Evolutionary conservation across 2,329 filamentous ascomycete species (phyloP).

Genomic region (Thelonectria discophora): DNA sequence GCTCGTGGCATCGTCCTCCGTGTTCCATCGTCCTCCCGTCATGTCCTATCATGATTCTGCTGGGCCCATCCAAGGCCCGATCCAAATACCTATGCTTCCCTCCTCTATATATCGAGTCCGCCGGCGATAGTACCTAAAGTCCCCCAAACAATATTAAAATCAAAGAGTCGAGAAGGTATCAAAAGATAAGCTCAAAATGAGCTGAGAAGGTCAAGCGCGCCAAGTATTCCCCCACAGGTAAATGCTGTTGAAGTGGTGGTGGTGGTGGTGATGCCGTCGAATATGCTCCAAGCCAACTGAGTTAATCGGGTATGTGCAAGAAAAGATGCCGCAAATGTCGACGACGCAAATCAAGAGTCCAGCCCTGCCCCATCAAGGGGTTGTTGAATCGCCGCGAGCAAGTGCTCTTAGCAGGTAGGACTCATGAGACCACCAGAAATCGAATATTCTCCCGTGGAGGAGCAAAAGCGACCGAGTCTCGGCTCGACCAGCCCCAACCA

Average conservation of each 20-base stretch:
- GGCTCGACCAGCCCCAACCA: slow-evolving; percentile 27
- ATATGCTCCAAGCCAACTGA: slow-evolving; percentile 38
- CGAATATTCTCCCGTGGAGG: slow-evolving; percentile 34
- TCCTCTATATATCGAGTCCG: slow-evolving; percentile 38
- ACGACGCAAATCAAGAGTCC: slow-evolving; percentile 41
- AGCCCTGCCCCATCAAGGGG: slow-evolving; percentile 41
- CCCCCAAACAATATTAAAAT: slow-evolving; percentile 37
- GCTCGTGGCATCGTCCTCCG: slow-evolving; percentile 27
- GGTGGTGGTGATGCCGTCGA: slow-evolving; percentile 30
- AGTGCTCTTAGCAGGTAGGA: slow-evolving; percentile 30
- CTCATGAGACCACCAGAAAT: slow-evolving; percentile 32
- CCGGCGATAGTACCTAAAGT: slow-evolving; percentile 25
- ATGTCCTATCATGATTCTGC: slow-evolving; percentile 29
- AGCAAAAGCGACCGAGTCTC: slow-evolving; percentile 19
- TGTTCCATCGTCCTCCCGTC: slow-evolving; percentile 34
- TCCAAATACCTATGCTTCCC: slow-evolving; percentile 21
- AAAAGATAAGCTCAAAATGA: slow-evolving; percentile 30
- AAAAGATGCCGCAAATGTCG: slow-evolving; percentile 35
- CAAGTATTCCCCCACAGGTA: slow-evolving; percentile 36
- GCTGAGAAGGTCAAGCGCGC: slow-evolving; percentile 32
- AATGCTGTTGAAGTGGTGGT: slow-evolving; percentile 45
- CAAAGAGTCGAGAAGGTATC: slow-evolving; percentile 43
- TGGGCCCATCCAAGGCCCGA: slow-evolving; percentile 28
- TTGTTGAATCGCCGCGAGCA: slow-evolving; percentile 38
- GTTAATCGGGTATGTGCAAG: slow-evolving; percentile 42